Conservation (phyloP, 2,329 filamentous ascomycete genomes). For the Epichloe hybrida region DNA sequence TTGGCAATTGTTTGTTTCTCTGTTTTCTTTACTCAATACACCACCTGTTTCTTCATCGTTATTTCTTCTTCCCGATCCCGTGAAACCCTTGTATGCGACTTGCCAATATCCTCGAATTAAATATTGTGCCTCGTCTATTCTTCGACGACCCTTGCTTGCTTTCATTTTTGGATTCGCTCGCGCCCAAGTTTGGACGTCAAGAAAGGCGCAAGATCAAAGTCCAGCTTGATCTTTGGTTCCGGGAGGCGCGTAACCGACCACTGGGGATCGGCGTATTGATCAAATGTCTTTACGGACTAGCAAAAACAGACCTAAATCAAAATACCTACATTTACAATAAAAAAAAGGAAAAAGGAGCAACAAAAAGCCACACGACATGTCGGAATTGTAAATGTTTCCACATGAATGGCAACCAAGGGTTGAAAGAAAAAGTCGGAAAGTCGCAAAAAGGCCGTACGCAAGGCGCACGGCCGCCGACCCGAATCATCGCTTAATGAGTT, state of each 20-base stretch:
- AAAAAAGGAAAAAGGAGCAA: constrained; percentile 3
- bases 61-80: not conserved
- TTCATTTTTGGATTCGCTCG: not conserved
- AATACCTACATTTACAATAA: not conserved
- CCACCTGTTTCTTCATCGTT: not conserved
- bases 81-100: constrained; percentile 4
- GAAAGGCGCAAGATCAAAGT: constrained; percentile 17
- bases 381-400: not conserved
- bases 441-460: not conserved
- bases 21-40: not conserved
- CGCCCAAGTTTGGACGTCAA: constrained; percentile 6
- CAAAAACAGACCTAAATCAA: constrained; percentile 1
- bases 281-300: constrained; percentile 1
- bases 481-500: not conserved
- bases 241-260: not conserved
- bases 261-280: not conserved
- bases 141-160: constrained; percentile 2
- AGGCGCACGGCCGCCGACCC: not conserved
- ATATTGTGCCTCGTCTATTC: constrained; percentile 6
- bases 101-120: constrained; percentile 5
- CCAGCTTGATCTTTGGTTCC: constrained; percentile 13
- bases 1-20: not conserved
- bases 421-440: not conserved
- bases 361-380: constrained; percentile 5
- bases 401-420: constrained; percentile 6